Evolutionary conservation across 2,329 filamentous ascomycete genomes (phyloP), one percentile per base, ranked within the genome.

Genomic region (Aspergillus viridinutans): DNA sequence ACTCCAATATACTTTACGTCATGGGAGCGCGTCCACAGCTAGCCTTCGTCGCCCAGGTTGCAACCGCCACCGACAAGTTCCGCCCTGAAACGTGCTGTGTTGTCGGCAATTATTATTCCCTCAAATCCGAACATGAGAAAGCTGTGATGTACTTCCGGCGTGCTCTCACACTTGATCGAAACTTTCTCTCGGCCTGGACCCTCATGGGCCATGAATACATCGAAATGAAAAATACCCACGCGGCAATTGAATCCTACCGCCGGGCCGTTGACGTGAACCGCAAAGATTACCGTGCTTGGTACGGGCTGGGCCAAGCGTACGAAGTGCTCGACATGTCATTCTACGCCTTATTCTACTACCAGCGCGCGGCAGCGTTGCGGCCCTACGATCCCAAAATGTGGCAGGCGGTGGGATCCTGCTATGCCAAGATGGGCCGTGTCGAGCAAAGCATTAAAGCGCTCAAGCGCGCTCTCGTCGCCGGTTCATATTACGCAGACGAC

Each of bases 121-220:
- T 97, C 1, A 86, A 96, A 59, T 96, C 92, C 0, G 88, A 95
- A 72, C 94, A 99, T 72, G 94, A 99, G 72, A 99, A 99, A 71
- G 93, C 94, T 0, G 92, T 99, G 53, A 92, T 97, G 77, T 97
- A 97, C 75, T 99, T 99, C 78, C 89, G 94, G 3, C 88, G 94
- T 23, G 94, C 94, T 0, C 77, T 99, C 21, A 95, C 91, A 0
- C 81, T 99, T 0, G 94, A 99, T 70, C 87, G 93, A 9, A 88
- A 87, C 26, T 99, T 94, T 71, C 82, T 97, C 17, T 95, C 92
- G 0, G 94, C 94, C 1, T 99, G 94, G 94, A 99, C 94, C 0
- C 81, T 99, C 1, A 97, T 99, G 93, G 94, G 94, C 1, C 94
- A 99, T 73, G 94, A 99, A 73, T 99, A 97, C 66, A 92, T 97